Base-by-base conservation (phyloP, 108 stramenopile species). In the Cafeteria roenbergensis region DNA sequence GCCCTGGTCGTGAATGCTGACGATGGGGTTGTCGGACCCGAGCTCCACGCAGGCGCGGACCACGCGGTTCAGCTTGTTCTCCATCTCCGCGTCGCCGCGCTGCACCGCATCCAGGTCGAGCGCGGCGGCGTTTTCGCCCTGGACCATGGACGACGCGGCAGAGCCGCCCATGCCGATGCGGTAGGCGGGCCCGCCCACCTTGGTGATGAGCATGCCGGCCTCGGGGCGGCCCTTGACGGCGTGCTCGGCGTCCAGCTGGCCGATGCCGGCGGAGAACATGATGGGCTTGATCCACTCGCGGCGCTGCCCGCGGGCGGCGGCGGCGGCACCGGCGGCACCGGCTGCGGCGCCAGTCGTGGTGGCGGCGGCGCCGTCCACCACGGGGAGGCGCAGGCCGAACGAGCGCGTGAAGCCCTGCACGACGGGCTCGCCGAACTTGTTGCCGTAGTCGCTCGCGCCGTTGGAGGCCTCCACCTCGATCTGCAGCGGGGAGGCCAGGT, bases 1-100 rank as follows among this genome's bases (percentile, higher is more conserved):
- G 51, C 97, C 97, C 80, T 97, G 92, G 77, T 94, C 93, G 69
- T 94, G 93, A 1, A 98, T 89, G 53, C 88, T 89, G 24, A 95
- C 74, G 70, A 98, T 98, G 22, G 97, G 97, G 75, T 98, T 98
- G 31, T 71, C 66, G 20, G 86, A 92, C 9, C 92, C 93, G 54
- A 95, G 71, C 80, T 98, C 97, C 62, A 91, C 88, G 73, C 93
- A 98, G 2, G 93, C 93, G 60, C 94, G 80, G 85, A 98, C 93
- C 34, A 98, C 71, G 53, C 97, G 82, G 75, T 95, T 95, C 84
- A 98, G 81, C 33, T 91, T 81, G 73, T 95, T 95, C 76, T 90
- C 92, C 97, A 98, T 98, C 85, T 98, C 93, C 31, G 97, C 97
- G 75, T 98, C 97, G 30, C 97, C 97, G 33, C 97, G 84, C 76